Evolutionary conservation across 2,329 filamentous ascomycete species (phyloP), one percentile per base, ranked within the genome.

Genomic region (Calonectria hawksworthii): DNA sequence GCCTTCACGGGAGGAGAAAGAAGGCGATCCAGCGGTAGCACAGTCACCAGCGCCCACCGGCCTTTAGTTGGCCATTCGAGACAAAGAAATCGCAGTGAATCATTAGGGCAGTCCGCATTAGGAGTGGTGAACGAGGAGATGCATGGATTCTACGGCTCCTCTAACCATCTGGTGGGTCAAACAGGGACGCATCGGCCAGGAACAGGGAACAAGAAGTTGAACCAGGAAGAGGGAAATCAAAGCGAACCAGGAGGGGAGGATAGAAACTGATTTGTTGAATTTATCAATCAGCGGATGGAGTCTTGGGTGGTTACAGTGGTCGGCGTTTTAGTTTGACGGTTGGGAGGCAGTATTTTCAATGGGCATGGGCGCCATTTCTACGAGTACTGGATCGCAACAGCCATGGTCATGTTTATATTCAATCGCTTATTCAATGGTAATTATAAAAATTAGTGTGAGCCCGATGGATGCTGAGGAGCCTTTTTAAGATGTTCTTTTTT

Each of bases 111-210:
- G 50, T 74, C 74, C 7, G 66, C 77, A 44, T 73, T 84, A 38
- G 79, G 77, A 23, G 77, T 80, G 3, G 86, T 89, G 38, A 84
- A 81, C 56, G 89, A 90, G 77, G 87, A 88, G 72, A 83, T 88
- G 66, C 88, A 90, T 68, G 89, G 89, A 4, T 86, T 88, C 47
- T 87, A 89, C 70, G 88, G 88, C 0, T 85, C 87, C 1, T 71
- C 79, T 4, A 80, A 86, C 64, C 80, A 82, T 1, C 83, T 84
- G 11, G 84, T 82, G 6, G 88, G 88, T 0, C 86, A 89, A 79
- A 89, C 84, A 1, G 84, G 75, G n/a, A 75, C 73, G 2, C 77
- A 79, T 36, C 74, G 75, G 7, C 77, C 75, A 1, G 80, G 76
- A 32, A 79, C 78, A 30, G 71, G 44, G 38, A 44, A 36, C 50